Evolutionary conservation across 2,329 filamentous ascomycete species (phyloP).

Genomic region (Beauveria scarabaeidicola): DNA sequence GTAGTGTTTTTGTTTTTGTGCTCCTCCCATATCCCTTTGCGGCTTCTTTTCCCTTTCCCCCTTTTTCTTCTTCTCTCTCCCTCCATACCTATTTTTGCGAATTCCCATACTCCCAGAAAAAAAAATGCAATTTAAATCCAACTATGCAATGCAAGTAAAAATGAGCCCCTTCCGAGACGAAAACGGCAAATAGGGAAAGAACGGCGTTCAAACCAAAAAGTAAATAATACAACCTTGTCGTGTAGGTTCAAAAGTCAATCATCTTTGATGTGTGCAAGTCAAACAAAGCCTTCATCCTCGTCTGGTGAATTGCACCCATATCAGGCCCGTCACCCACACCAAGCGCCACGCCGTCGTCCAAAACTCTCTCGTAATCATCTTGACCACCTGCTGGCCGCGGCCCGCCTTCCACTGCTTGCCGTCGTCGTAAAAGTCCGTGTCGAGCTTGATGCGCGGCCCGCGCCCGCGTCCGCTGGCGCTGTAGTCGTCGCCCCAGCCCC

Average conservation of each 20-base stretch:
- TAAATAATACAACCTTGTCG: not conserved
- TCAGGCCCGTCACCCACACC: conserved; percentile 50
- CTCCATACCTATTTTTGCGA: not conserved
- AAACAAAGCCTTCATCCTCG: conserved; percentile 40
- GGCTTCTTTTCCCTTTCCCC: not conserved
- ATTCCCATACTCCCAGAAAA: not conserved
- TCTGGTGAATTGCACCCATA: conserved; percentile 61
- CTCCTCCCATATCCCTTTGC: not conserved
- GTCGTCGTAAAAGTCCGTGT: conserved; percentile 38
- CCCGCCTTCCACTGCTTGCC: conserved; percentile 27
- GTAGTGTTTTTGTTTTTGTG: not conserved
- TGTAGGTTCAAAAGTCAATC: not conserved
- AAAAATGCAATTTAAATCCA: not conserved
- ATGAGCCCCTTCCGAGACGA: not conserved
- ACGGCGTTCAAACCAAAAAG: not conserved
- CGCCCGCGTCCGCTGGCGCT: conserved; percentile 28
- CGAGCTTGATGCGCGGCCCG: conserved; percentile 46
- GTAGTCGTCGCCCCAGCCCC: conserved; percentile 37
- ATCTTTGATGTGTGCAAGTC: no score
- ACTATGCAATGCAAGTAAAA: conserved; percentile 2
- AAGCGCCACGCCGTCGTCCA: conserved; percentile 54
- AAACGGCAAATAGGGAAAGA: not conserved
- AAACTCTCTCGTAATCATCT: conserved; percentile 50
- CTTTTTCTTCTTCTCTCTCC: not conserved
- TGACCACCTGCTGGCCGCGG: conserved; percentile 26